Base-by-base conservation (phyloP, 2,329 filamentous ascomycete species). In the Nemania diffusa region DNA sequence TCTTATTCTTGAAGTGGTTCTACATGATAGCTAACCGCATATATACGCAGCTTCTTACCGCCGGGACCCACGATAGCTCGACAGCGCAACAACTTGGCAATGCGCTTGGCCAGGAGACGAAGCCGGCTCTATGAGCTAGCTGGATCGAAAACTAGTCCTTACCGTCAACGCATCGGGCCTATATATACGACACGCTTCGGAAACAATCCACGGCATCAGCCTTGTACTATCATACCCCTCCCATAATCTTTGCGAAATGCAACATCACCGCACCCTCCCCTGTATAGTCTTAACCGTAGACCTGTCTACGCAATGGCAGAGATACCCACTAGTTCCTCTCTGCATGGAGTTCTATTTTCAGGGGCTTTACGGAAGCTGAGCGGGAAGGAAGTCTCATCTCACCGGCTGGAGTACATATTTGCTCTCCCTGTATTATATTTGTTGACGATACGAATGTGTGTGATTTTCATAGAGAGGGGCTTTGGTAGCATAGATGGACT, bases 21-120 rank as follows among this genome's bases (percentile, higher is more conserved):
- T 1, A 26, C 8, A 29, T 8, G 20, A 52, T 46, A 8, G 40
- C 69, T 75, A 60, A 73, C 59, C 27, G 32, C 8, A 17, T 55
- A 17, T 55, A 9, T 56, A 20, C 22, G 53, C 40, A 78, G 78
- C 79, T 89, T 42, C 76, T 89, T 68, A 87, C 85, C 13, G 84
- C 82, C 13, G 84, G 77, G 4, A 80, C 32, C 57, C 73, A 64
- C 22, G 76, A 77, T 11, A 76, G 73, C 2, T 80, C 76, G 68
- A 87, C 85, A 5, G 84, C 83, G 1, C 82, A 85, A 51, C 81
- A 83, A 74, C 78, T 87, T 46, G 81, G 82, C 51, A 82, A 83
- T 5, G 84, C 82, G 15, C 78, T 88, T n/a, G 84, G 83, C 42
- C 78, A 79, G 57, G 80, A 82, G 69, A 80, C 81, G 46, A 84